Evolutionary conservation across 805 yeast genomes (phyloP), one percentile per base, ranked within the genome.

Genomic region (Metschnikowia cubensis): DNA sequence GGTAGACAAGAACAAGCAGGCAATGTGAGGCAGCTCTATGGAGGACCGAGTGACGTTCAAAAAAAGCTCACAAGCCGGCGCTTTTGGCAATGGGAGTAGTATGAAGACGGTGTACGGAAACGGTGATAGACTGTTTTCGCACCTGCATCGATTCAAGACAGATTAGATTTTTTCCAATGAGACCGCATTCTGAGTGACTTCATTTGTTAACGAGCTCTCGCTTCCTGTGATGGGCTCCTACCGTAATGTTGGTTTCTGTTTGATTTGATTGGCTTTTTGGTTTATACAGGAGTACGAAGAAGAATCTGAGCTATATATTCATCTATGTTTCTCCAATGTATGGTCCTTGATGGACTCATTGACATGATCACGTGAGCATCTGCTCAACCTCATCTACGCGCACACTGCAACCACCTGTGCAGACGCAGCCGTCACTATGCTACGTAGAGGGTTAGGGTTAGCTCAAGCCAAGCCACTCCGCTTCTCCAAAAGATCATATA

Each of bases 401-500:
- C 37, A 29, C 45, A 36, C 45, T 31, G 35, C 18, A 29, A 38
- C 17, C 44, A 33, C 10, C 11, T 25, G 11, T 2, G 29, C 29
- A 25, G 29, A 29, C 45, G 45, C 45, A 41, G 35, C 18, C 42
- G 22, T 14, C 44, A 33, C 11, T 18, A 42, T 42, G 45, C 45
- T 42, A 32, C 45, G 37, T 21, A 42, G 45, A 42, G 34, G 29
- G 37, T 20, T 42, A 13, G 2, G 29, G 37, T 20, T 42, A 13
- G 2, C 10, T 31, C 42, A 17, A 33, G 42, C 17, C 21, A 38
- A 21, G 31, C 11, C 44, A 20, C 32, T 21, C 6, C 20, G 15
- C 13, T 11, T 13, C 31, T 34, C 5, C 15, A 60, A n/a, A 39
- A 39, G 82, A 42, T 20, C 51, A 4, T 89, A 87, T 63, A 75